These are phyloP conservation scores for Lasiosphaeris hirsuta DNA, from an alignment of 495 filamentous ascomycete species.

Conservation along the genomic window DNA sequence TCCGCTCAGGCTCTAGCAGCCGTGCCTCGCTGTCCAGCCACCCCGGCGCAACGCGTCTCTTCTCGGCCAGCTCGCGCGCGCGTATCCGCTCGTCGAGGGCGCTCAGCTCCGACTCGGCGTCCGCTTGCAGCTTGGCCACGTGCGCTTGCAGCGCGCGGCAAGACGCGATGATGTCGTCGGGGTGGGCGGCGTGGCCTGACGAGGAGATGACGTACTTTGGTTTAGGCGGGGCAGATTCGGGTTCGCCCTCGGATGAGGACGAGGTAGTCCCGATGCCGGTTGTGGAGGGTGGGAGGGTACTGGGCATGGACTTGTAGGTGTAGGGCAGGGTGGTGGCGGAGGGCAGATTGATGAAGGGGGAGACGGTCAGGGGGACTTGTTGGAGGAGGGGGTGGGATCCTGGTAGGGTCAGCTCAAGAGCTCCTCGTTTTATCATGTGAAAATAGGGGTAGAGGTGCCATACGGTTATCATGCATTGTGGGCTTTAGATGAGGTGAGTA, in stretches of 20 bases:
- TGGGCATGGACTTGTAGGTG: slow-evolving; percentile 86
- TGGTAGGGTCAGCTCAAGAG: slow-evolving; percentile 30
- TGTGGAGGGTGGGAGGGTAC: slow-evolving; percentile 75
- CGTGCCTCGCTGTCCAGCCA: slow-evolving; percentile 90
- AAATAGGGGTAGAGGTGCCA: slow-evolving; percentile 8
- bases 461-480: slow-evolving; percentile 49
- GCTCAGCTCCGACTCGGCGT: slow-evolving; percentile 61
- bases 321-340: slow-evolving; percentile 89
- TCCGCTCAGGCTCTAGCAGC: slow-evolving; percentile 71
- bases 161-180: slow-evolving; percentile 75
- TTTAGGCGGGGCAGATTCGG: slow-evolving; percentile 24
- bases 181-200: slow-evolving; percentile 73
- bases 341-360: slow-evolving; percentile 89
- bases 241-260: slow-evolving; percentile 34
- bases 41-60: slow-evolving; percentile 83
- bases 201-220: slow-evolving; percentile 70
- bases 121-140: slow-evolving; percentile 57
- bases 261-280: slow-evolving; percentile 46
- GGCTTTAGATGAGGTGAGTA: slow-evolving; percentile 9
- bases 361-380: slow-evolving; percentile 89
- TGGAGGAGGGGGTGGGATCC: slow-evolving; percentile 83
- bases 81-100: slow-evolving; percentile 68
- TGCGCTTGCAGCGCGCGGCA: slow-evolving; percentile 75
- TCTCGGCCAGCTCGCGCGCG: slow-evolving; percentile 84
- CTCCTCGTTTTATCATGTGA: neutral